Base-by-base conservation (phyloP, 1,284 basidiomycete species). In the Ceratobasidium sp. region DNA sequence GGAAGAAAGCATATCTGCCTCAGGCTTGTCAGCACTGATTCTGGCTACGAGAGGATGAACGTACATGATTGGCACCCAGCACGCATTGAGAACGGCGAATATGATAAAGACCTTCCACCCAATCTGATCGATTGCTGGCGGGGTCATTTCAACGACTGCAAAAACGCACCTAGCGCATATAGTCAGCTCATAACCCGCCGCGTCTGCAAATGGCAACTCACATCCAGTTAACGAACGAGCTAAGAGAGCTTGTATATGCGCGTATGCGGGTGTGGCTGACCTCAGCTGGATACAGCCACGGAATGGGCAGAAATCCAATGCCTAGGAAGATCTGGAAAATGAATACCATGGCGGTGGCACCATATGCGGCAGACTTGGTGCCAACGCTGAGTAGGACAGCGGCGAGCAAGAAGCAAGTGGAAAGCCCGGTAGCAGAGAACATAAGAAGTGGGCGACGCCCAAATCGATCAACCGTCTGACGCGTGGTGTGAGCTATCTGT, bases 111-210 rank as follows among this genome's bases (percentile, higher is more conserved):
- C 81, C 29, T 78, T 75, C 80, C 81, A 83, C 47, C 73, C 73
- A 62, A 85, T 84, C 74, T 84, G 83, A n/a, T 79, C 77, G 65
- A 85, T 81, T 0, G 82, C 83, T 3, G 80, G 79, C 6, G 81
- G 82, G 3, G 80, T 83, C 75, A 84, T 82, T 72, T 82, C 78
- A 20, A 84, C 83, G 34, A 85, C 80, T 8, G 81, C 78, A 72
- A 83, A 82, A 65, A 80, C 78, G 71, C 80, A 80, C 62, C 62
- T 65, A 50, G 17, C 35, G 20, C 1, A 25, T 34, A 1, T 1
- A 25, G 15, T 65, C 34, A 65, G 22, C 32, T 27, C 7, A 47
- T 8, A 7, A 20, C 7, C 7, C 6, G 10, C 4, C 15, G 2
- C 22, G 49, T 32, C 4, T 43, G 53, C 42, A 13, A 22, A n/a